Evolutionary conservation across 768 basidiomycete genomes (phyloP), one percentile per base, ranked within the genome.

Genomic region (Amanita rimosa): DNA sequence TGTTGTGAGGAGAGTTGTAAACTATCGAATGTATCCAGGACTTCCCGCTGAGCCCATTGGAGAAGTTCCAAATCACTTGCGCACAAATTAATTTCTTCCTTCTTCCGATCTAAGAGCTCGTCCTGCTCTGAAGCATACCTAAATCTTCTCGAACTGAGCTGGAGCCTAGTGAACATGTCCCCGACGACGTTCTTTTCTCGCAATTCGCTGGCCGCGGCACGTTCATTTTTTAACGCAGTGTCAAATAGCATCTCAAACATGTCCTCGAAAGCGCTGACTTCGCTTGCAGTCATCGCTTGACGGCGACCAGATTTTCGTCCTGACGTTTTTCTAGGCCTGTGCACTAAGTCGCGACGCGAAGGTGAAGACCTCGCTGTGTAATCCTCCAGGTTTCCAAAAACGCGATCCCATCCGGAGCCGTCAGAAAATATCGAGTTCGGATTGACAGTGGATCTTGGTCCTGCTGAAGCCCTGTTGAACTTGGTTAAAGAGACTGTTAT

Each of bases 211-310:
- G 1, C 9, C 33, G 9, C 16, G 35, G 44, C 43, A 16, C 24
- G 13, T 36, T 44, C 34, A 29, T 45, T 19, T 7, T 40, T 46
- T 51, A 31, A 33, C 19, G 57, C 70, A 13, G 75, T 74, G 41
- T 76, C 68, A 59, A 87, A 85, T 33, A 88, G 78, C 64, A 83
- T 63, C 55, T 78, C 71, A 55, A 88, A 85, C 75, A 88, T 83
- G 26, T 81, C 79, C 56, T 83, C 76, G 54, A 89, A 82, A 3
- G 76, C 76, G 50, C 58, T 71, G 50, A 73, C 70, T 65, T 89
- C 87, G 39, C 74, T 73, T 0, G 78, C 78, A 0, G 84, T 85
- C 73, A 87, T 78, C 16, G 76, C 66, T 53, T 83, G 79, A 37
- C 46, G 48, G n/a, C 49, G 48, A 36, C 37, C 52, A 49, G 41